These are phyloP conservation scores for Pezicula carpinea DNA, from an alignment of 2,329 filamentous ascomycete genomes.

Conservation along the genomic window DNA sequence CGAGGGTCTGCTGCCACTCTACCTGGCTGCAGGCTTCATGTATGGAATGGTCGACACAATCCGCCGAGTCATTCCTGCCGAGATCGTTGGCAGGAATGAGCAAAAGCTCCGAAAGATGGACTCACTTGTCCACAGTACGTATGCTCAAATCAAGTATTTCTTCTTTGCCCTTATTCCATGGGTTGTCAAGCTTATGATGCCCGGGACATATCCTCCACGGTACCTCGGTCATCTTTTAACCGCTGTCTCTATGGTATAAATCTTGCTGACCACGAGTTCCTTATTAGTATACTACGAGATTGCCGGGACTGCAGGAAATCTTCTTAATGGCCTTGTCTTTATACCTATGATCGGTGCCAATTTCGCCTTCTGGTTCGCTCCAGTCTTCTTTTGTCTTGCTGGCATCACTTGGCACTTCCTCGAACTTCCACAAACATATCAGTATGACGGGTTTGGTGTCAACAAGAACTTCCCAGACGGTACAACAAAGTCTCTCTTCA, in stretches of 20 bases:
- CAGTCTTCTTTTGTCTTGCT: conserved; percentile 40
- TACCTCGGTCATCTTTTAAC: too few species aligned
- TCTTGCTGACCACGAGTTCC: too few species aligned
- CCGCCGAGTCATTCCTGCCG: conserved; percentile 43
- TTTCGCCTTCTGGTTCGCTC: conserved; percentile 45
- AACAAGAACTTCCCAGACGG: too few species aligned
- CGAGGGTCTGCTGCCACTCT: conserved; percentile 45
- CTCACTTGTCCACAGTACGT: conserved; percentile 29
- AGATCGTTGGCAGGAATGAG: conserved; percentile 44
- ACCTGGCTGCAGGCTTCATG: conserved; percentile 35
- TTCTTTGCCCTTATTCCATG: too few species aligned
- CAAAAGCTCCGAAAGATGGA: conserved; percentile 8
- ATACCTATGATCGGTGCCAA: conserved; percentile 47
- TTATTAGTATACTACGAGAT: conserved; percentile 39
- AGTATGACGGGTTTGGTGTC: too few species aligned
- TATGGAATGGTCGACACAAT: conserved; percentile 49
- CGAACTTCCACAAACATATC: too few species aligned
- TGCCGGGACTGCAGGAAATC: conserved; percentile 42
- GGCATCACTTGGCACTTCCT: conserved; percentile 41
- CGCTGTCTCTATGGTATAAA: too few species aligned
- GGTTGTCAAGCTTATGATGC: too few species aligned
- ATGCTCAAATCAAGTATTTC: too few species aligned
- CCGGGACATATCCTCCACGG: too few species aligned
- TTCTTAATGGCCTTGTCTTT: conserved; percentile 43
- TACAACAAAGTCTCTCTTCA: too few species aligned